Evolutionary conservation across 2,329 filamentous ascomycete genomes (phyloP).

Genomic region (Diaporthe citriasiana): DNA sequence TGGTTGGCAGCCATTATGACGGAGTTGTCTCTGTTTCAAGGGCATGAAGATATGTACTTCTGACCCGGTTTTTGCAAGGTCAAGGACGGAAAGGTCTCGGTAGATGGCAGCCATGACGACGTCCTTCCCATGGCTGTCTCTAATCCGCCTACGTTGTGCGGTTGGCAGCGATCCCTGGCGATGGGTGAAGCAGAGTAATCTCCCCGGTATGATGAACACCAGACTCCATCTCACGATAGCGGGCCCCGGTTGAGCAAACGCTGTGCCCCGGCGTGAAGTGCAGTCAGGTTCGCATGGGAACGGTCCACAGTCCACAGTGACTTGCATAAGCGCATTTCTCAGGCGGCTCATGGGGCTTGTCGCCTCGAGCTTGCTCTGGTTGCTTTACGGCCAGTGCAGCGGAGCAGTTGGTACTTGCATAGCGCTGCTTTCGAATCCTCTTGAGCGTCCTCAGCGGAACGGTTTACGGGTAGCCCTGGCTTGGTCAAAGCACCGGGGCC

Average conservation of each 20-base stretch:
- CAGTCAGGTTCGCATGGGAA: conserved; percentile 29
- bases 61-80: conserved; percentile 15
- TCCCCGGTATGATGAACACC: conserved; percentile 41
- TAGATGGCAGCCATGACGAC: conserved; percentile 10
- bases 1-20: conserved; percentile 24
- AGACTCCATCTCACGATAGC: conserved; percentile 42
- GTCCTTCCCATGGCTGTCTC: background rate
- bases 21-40: conserved; percentile 40
- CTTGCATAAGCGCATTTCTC: conserved; percentile 45
- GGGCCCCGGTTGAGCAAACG: conserved; percentile 38
- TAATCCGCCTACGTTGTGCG: background rate
- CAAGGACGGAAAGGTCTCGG: conserved; percentile 21
- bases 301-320: conserved; percentile 36
- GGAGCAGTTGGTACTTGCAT: conserved; percentile 23
- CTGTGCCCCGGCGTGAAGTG: conserved; percentile 27
- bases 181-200: conserved; percentile 39
- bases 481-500: background rate
- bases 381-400: conserved; percentile 13
- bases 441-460: conserved; percentile 7
- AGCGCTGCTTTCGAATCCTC: conserved; percentile 1
- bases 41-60: background rate
- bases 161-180: conserved; percentile 38
- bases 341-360: conserved; percentile 38
- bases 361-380: conserved; percentile 18
- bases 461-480: background rate